These are phyloP conservation scores for Mycena venus DNA, from an alignment of 768 basidiomycete species.

Conservation along the genomic window DNA sequence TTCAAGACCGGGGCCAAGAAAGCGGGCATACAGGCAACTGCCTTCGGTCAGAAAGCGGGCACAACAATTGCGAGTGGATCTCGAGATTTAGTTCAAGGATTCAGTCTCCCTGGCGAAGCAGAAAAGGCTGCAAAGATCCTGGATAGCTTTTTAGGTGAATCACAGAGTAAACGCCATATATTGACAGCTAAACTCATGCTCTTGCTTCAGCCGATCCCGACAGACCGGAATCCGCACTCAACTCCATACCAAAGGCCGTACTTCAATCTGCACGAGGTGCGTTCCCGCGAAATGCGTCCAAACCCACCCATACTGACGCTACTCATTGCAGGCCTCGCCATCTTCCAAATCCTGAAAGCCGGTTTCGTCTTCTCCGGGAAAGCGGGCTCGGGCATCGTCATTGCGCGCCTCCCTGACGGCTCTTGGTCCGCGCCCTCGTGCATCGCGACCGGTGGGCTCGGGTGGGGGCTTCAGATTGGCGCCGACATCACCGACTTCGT, in stretches of 20 bases:
- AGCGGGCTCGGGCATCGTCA: constrained; percentile 51
- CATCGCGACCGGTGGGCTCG: constrained; percentile 95
- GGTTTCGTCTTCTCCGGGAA: constrained; percentile 28
- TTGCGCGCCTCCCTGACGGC: constrained; percentile 62
- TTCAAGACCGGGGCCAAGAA: constrained; percentile 85
- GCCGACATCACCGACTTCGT: constrained; percentile 97
- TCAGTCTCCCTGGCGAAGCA: constrained; percentile 92
- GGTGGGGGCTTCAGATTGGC: constrained; percentile 96
- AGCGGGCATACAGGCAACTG: constrained; percentile 84
- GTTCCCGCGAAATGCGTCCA: constrained; percentile 25
- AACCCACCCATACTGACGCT: constrained; percentile 83
- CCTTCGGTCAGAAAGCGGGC: constrained; percentile 74
- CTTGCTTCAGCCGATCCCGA: constrained; percentile 80
- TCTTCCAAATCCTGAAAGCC: constrained; percentile 28
- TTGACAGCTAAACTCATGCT: constrained; percentile 25
- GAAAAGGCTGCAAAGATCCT: constrained; percentile 95
- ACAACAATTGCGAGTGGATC: constrained; percentile 80
- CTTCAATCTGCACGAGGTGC: constrained; percentile 89
- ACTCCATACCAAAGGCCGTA: constrained; percentile 94
- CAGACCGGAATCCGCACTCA: constrained; percentile 90
- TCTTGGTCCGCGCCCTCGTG: constrained; percentile 98
- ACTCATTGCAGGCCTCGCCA: background rate
- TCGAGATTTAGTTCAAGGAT: constrained; percentile 84
- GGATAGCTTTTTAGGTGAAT: constrained; percentile 86
- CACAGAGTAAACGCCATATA: background rate